These are phyloP conservation scores for Globisporangium heterothallicum DNA, from an alignment of 352 stramenopile genomes.

Conservation along the genomic window DNA sequence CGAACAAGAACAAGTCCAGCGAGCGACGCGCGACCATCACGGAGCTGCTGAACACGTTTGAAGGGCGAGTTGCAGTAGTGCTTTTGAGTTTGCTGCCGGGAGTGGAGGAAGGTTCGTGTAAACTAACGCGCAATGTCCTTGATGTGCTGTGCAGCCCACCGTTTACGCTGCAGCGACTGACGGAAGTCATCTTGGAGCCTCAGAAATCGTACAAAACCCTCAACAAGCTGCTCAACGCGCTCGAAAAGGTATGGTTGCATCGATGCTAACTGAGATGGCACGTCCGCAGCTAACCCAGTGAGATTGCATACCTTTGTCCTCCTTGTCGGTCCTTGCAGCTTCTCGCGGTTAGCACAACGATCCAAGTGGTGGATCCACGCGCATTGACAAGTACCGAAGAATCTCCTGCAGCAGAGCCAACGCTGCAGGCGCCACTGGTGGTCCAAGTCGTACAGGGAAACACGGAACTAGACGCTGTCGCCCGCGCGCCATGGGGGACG, in stretches of 20 bases:
- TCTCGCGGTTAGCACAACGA: slow-evolving; percentile 61
- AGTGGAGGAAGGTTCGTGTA: too few species aligned
- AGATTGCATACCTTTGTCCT: not conserved
- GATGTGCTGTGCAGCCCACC: slow-evolving; percentile 33
- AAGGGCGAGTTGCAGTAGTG: slow-evolving; percentile 23
- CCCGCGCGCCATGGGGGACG: slow-evolving; percentile 46
- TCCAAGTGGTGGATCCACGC: slow-evolving; percentile 56
- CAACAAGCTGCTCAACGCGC: slow-evolving; percentile 75
- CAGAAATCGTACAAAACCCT: slow-evolving; percentile 66
- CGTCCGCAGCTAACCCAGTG: too few species aligned
- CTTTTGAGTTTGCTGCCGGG: too few species aligned
- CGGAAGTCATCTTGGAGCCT: slow-evolving; percentile 70
- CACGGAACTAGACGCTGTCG: slow-evolving; percentile 31
- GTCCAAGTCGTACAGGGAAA: slow-evolving; percentile 19
- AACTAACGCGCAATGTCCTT: too few species aligned
- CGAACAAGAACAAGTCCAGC: slow-evolving; percentile 44
- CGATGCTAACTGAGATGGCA: not conserved
- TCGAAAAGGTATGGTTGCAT: slow-evolving; percentile 55
- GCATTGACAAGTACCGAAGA: slow-evolving; percentile 1
- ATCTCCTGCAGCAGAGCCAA: not conserved
- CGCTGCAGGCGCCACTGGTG: slow-evolving; percentile 8
- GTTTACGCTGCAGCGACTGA: slow-evolving; percentile 80
- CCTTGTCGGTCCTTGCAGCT: slow-evolving; percentile 20
- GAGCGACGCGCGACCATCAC: slow-evolving; percentile 49
- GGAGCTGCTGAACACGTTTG: slow-evolving; percentile 56